These are phyloP conservation scores for Glycine latifolia DNA, from an alignment of 306 rosid species.

Conservation along the genomic window DNA sequence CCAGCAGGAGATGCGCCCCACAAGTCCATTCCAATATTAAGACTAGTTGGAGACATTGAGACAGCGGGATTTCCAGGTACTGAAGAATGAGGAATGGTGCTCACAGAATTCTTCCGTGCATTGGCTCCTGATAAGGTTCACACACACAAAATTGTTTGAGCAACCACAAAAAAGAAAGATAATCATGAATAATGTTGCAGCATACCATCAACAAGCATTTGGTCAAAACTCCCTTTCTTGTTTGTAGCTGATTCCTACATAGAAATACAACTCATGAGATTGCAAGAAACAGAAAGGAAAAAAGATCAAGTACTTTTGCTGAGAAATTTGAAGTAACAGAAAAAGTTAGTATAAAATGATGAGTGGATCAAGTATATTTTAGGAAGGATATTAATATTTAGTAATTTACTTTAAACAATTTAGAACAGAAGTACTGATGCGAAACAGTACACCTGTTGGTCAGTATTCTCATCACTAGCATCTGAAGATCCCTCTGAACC, in stretches of 20 bases:
- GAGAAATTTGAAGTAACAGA: not conserved
- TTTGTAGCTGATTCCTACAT: slow-evolving; percentile 63
- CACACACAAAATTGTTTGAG: slow-evolving; percentile 32
- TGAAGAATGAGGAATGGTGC: slow-evolving; percentile 51
- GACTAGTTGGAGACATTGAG: slow-evolving; percentile 51
- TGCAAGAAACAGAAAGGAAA: not conserved
- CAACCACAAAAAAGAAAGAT: slow-evolving; percentile 26
- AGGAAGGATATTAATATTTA: slow-evolving; percentile 14
- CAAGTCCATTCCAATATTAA: too few species aligned
- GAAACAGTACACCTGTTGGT: slow-evolving; percentile 70
- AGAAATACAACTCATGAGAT: slow-evolving; percentile 27
- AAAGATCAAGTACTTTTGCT: not conserved
- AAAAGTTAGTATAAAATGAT: not conserved
- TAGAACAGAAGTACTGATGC: slow-evolving; percentile 34
- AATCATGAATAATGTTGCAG: slow-evolving; percentile 11
- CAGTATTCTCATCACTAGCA: slow-evolving; percentile 78
- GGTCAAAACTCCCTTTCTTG: slow-evolving; percentile 83
- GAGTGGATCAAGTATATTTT: not conserved
- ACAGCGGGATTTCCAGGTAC: slow-evolving; percentile 65
- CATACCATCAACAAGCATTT: slow-evolving; percentile 88
- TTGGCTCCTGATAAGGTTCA: slow-evolving; percentile 65
- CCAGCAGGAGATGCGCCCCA: too few species aligned
- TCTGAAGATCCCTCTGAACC: slow-evolving; percentile 89
- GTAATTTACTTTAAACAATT: slow-evolving; percentile 20
- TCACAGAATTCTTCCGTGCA: slow-evolving; percentile 62